Conservation (phyloP, 257 asterid genomes). For the Lycium ferocissimum region DNA sequence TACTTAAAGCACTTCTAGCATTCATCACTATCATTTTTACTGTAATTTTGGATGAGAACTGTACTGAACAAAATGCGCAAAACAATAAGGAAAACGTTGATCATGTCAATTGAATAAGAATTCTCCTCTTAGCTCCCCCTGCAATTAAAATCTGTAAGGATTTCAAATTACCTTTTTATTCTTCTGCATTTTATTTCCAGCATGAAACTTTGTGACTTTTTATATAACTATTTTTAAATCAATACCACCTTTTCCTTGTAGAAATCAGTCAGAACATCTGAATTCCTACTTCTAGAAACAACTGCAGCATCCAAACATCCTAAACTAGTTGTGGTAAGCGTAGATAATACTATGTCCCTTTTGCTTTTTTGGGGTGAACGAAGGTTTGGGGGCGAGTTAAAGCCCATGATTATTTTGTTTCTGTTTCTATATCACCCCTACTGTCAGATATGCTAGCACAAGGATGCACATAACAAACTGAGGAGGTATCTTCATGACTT, state of each 20-base stretch:
- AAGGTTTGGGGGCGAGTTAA: background rate
- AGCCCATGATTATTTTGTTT: background rate
- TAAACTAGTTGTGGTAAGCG: constrained; percentile 11
- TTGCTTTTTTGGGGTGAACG: background rate
- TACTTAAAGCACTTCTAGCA: background rate
- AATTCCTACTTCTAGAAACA: background rate
- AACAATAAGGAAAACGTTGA: constrained; percentile 8
- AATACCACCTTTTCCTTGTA: background rate
- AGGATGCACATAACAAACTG: background rate
- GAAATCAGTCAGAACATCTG: constrained; percentile 15
- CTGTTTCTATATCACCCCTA: constrained; percentile 14
- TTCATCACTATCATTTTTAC: constrained; percentile 7
- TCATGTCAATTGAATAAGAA: background rate
- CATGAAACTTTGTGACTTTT: background rate
- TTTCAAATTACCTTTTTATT: background rate
- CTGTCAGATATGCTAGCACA: background rate
- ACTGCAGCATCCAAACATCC: constrained; percentile 10
- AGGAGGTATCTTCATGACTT: background rate
- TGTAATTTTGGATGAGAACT: background rate
- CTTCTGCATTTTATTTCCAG: constrained; percentile 1
- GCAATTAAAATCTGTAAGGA: constrained; percentile 2
- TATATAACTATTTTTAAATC: background rate
- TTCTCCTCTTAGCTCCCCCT: constrained; percentile 4
- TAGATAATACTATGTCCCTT: background rate
- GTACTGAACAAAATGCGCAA: background rate